Percentiles rank a stretch among this genome's conserved stretches.
Conservation (phyloP, 257 asterid genomes). For the Phtheirospermum japonicum region DNA sequence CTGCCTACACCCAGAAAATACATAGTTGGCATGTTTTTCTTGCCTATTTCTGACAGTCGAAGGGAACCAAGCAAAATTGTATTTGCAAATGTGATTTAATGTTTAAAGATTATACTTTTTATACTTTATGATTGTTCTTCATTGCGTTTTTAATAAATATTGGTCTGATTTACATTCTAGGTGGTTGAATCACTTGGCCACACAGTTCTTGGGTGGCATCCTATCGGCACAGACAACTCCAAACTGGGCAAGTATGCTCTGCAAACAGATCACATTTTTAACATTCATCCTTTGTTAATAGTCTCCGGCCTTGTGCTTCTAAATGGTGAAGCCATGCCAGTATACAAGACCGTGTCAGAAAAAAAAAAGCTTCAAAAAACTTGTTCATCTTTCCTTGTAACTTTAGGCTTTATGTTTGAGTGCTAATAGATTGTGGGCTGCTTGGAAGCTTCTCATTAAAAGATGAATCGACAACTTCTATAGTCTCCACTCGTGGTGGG, state of each 20-base stretch:
- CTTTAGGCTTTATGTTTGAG: too few species aligned
- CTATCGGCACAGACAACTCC: conserved; percentile 83
- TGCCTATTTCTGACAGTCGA: conserved; percentile 86
- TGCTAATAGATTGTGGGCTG: too few species aligned
- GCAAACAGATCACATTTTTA: too few species aligned
- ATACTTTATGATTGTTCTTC: background rate
- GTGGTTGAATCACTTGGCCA: conserved; percentile 99
- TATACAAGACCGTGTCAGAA: too few species aligned
- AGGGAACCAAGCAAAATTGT: conserved; percentile 91
- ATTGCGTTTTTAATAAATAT: conserved; percentile 16
- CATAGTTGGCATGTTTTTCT: conserved; percentile 98
- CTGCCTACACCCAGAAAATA: conserved; percentile 86
- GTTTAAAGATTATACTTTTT: background rate
- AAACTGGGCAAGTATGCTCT: conserved; percentile 90
- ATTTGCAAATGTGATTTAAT: conserved; percentile 60
- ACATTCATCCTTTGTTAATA: too few species aligned
- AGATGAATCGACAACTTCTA: too few species aligned
- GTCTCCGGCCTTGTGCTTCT: too few species aligned
- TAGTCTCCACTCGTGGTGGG: too few species aligned
- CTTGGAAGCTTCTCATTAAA: too few species aligned
- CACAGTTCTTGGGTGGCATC: conserved; percentile 93
- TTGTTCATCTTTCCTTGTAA: too few species aligned
- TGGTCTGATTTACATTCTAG: conserved; percentile 35
- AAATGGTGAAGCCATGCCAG: too few species aligned
- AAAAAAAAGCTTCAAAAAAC: too few species aligned